phyloP scores from a whole-genome alignment of 345 rosid genomes.

The Cardiospermum halicacabum region DNA sequence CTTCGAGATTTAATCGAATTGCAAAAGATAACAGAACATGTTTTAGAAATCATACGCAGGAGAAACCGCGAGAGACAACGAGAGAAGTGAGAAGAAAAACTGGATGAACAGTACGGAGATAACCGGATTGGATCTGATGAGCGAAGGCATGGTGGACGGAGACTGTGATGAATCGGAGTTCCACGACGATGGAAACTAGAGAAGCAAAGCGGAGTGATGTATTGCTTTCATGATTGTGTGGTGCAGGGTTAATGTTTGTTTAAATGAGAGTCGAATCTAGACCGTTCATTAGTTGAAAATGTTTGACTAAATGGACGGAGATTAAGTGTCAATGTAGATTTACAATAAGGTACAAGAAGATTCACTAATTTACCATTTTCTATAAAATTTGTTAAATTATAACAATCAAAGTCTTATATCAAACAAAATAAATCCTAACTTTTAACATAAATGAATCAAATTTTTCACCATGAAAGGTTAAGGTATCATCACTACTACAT shows the following conservation, averaged over 20 bases:
- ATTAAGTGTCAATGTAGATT: background rate
- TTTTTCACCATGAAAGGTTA: background rate
- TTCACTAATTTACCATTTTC: too few relatives aligned
- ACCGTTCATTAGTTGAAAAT: background rate
- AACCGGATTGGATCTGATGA: constrained; percentile 35
- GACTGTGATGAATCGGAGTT: background rate
- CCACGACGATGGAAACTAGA: constrained; percentile 8
- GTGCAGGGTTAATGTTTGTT: background rate
- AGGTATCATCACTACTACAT: constrained; percentile 10
- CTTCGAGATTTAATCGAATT: background rate
- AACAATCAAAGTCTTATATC: too few relatives aligned
- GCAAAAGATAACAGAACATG: background rate
- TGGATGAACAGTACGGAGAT: constrained; percentile 23
- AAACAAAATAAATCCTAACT: too few relatives aligned
- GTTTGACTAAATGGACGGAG: background rate
- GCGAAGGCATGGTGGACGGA: constrained; percentile 33
- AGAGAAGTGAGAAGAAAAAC: constrained; percentile 26
- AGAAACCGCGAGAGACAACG: constrained; percentile 37
- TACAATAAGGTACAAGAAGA: background rate
- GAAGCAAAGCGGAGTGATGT: background rate
- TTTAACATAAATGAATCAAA: background rate
- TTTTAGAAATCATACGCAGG: constrained; percentile 31
- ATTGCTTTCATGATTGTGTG: background rate
- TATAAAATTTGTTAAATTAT: too few relatives aligned
- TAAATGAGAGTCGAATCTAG: background rate